Evolutionary conservation across 1,139 yeast genomes (phyloP).

Genomic region (Magnusiomyces ingens): DNA sequence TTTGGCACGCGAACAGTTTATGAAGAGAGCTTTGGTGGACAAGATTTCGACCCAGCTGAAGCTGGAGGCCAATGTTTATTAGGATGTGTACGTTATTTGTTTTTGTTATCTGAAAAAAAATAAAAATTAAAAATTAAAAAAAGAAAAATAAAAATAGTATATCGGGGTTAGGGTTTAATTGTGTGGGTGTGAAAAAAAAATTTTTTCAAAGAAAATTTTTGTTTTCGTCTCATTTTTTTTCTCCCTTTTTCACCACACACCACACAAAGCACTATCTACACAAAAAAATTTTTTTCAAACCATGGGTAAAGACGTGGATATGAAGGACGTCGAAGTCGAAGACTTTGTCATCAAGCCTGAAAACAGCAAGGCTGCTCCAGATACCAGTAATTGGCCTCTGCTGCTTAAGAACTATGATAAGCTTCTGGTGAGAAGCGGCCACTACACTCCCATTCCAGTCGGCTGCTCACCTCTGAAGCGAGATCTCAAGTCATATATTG

Average conservation of each 20-base stretch:
- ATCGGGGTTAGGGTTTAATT: too few relatives aligned
- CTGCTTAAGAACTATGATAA: constrained; percentile 90
- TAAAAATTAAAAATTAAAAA: neutral
- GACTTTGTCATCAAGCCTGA: constrained; percentile 79
- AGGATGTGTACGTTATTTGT: constrained; percentile 2
- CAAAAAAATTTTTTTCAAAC: neutral
- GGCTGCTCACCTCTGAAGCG: constrained; percentile 94
- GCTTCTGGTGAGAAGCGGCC: constrained; percentile 89
- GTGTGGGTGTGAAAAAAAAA: constrained; percentile 33
- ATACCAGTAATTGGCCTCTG: constrained; percentile 94
- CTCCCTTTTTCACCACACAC: constrained; percentile 22
- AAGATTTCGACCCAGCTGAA: constrained; percentile 23
- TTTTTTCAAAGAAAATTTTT: constrained; percentile 42
- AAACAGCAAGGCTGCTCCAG: constrained; percentile 61
- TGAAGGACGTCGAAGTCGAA: constrained; percentile 26
- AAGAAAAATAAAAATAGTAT: neutral
- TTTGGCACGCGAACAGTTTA: constrained; percentile 70
- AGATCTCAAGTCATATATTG: constrained; percentile 81
- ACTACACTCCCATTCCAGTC: constrained; percentile 92
- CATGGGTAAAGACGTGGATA: constrained; percentile 25
- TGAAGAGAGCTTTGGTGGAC: constrained; percentile 30
- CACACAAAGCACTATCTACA: too few relatives aligned
- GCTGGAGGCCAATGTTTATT: neutral
- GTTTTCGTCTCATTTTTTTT: constrained; percentile 41
- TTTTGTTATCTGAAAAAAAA: constrained; percentile 1